Evolutionary conservation across 176 grass and related monocot species (phyloP).

Genomic region (Neostapfia colusana): DNA sequence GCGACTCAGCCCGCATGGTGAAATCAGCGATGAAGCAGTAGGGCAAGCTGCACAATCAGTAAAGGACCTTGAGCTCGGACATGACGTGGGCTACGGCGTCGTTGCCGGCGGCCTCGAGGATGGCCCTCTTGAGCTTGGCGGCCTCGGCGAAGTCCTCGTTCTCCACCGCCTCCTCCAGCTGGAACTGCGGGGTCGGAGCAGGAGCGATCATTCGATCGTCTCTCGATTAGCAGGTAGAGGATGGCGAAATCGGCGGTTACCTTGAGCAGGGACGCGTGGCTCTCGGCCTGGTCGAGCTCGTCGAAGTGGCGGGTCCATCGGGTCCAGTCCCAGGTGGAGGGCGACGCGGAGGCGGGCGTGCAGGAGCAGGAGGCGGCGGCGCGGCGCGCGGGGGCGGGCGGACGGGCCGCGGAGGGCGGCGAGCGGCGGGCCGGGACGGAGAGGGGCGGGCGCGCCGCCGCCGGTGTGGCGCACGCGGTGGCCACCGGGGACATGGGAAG

Average conservation of each 20-base stretch:
- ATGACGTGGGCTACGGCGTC: slow-evolving; percentile 71
- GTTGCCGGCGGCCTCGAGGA: slow-evolving; percentile 54
- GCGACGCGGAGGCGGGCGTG: slow-evolving; percentile 26
- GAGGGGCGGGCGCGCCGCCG: slow-evolving; percentile 46
- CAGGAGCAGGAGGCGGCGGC: slow-evolving; percentile 36
- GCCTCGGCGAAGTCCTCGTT: slow-evolving; percentile 87
- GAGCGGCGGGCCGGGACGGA: slow-evolving; percentile 13
- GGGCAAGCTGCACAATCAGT: background rate
- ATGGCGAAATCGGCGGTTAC: slow-evolving; percentile 16
- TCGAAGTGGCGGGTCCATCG: slow-evolving; percentile 87
- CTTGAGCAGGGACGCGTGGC: slow-evolving; percentile 74
- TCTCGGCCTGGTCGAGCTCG: slow-evolving; percentile 82
- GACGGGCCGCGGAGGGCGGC: slow-evolving; percentile 37
- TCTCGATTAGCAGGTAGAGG: background rate
- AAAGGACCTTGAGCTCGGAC: slow-evolving; percentile 80
- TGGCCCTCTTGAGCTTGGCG: slow-evolving; percentile 61
- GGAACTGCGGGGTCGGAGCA: slow-evolving; percentile 50
- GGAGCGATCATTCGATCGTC: slow-evolving; percentile 15
- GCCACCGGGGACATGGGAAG: slow-evolving; percentile 23
- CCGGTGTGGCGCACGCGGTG: slow-evolving; percentile 49
- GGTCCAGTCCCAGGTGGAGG: slow-evolving; percentile 76
- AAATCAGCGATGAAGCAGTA: background rate
- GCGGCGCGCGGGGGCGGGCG: background rate
- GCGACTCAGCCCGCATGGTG: background rate
- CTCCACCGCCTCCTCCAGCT: slow-evolving; percentile 94